A percentile compares a stretch with the other conserved stretches of the same genome.
phyloP scores from a whole-genome alignment of 73 alveolate genomes.

The Uronychia setigera region DNA sequence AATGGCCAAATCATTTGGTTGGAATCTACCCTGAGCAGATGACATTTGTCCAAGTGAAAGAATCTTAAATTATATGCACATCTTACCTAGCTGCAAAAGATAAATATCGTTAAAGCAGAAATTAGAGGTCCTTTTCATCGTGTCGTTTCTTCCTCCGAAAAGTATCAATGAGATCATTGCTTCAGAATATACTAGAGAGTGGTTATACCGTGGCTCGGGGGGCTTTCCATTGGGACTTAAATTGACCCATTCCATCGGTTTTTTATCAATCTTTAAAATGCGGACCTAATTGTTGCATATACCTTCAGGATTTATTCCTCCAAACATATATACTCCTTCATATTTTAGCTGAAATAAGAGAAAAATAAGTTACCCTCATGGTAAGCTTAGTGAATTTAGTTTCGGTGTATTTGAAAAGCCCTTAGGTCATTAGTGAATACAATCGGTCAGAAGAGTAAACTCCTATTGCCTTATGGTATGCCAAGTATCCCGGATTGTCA shows the following conservation, averaged over 20 bases:
- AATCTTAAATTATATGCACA: neutral
- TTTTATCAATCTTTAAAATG: slow-evolving; percentile 74
- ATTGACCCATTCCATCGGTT: slow-evolving; percentile 61
- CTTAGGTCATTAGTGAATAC: neutral
- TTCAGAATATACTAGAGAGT: slow-evolving; percentile 79
- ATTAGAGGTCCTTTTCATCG: neutral
- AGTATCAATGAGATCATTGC: slow-evolving; percentile 72
- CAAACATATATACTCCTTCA: slow-evolving; percentile 93
- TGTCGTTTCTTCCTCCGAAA: slow-evolving; percentile 95
- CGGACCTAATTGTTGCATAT: slow-evolving; percentile 75
- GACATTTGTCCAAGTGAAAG: neutral
- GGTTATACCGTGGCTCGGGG: slow-evolving; percentile 90
- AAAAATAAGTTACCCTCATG: neutral
- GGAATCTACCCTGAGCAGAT: neutral
- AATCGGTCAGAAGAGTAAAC: neutral
- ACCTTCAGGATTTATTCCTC: slow-evolving; percentile 86
- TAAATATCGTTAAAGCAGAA: neutral
- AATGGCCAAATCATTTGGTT: neutral
- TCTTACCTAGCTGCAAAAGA: neutral
- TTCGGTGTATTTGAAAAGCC: neutral
- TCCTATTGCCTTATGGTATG: slow-evolving; percentile 22
- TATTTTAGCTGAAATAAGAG: neutral
- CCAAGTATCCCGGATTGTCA: slow-evolving; percentile 42
- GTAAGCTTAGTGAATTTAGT: neutral
- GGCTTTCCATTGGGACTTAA: slow-evolving; percentile 81